These are phyloP conservation scores for Tetragonia tetragonoides DNA, from an alignment of 148 eudicot species.

Conservation along the genomic window DNA sequence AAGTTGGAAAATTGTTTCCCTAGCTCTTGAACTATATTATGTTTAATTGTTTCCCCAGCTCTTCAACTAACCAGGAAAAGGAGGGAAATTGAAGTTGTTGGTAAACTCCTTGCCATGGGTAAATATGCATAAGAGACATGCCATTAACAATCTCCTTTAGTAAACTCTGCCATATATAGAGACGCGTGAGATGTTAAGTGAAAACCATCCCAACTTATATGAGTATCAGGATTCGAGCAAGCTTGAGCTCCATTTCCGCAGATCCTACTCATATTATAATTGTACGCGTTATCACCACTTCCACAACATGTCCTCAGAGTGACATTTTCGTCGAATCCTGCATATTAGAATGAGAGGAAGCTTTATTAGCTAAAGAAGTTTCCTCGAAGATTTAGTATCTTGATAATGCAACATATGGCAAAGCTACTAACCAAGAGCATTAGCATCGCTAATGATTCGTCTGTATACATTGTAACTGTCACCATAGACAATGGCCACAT, in stretches of 20 bases:
- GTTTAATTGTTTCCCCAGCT: too few relatives aligned
- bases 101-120: too few relatives aligned
- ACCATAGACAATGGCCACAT: conserved; percentile 24
- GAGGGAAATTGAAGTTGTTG: too few relatives aligned
- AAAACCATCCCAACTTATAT: background rate
- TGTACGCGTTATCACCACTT: conserved; percentile 16
- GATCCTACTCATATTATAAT: background rate
- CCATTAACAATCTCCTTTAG: background rate
- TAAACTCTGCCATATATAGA: background rate
- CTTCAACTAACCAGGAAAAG: too few relatives aligned
- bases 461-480: conserved; percentile 23
- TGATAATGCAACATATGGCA: too few relatives aligned
- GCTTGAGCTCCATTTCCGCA: conserved; percentile 16
- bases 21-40: too few relatives aligned
- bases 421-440: conserved; percentile 11
- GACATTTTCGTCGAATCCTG: conserved; percentile 26
- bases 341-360: background rate
- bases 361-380: too few relatives aligned
- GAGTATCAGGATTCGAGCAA: background rate
- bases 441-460: conserved; percentile 20
- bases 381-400: background rate
- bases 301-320: conserved; percentile 27
- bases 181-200: conserved; percentile 4
- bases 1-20: too few relatives aligned
- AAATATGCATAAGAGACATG: background rate